Conservation (phyloP, 805 yeast species). For the Ogataea sp. region DNA sequence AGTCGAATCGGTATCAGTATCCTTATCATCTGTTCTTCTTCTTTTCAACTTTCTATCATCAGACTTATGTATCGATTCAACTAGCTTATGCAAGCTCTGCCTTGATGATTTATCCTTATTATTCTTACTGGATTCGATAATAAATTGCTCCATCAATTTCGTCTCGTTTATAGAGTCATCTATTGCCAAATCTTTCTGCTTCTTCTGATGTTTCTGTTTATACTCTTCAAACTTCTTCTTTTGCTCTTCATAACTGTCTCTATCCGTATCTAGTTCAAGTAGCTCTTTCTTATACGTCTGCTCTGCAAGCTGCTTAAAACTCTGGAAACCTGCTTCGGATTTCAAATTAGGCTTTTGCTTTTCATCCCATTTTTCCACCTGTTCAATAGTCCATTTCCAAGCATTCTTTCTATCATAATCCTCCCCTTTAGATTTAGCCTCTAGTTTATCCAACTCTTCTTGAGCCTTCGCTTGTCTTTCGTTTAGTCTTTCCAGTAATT, state of each 20-base stretch:
- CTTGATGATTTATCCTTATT: conserved; percentile 28
- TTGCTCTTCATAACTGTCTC: conserved; percentile 34
- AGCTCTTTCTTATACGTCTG: conserved; percentile 50
- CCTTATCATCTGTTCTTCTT: conserved; percentile 7
- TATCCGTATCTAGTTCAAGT: conserved; percentile 24
- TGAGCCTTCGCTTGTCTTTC: conserved; percentile 28
- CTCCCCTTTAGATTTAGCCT: conserved; percentile 28
- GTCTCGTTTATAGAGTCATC: conserved; percentile 8
- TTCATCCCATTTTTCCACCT: conserved; percentile 55
- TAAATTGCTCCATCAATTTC: conserved; percentile 9
- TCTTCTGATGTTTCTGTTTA: conserved; percentile 10
- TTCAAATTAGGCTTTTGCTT: conserved; percentile 23
- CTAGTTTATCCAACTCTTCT: conserved; percentile 29
- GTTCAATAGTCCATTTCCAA: conserved; percentile 55
- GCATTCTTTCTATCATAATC: conserved; percentile 35
- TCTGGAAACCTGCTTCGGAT: conserved; percentile 33
- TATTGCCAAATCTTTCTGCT: conserved; percentile 17
- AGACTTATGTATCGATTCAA: conserved; percentile 25
- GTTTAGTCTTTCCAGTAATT: conserved; percentile 19
- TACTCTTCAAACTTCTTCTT: conserved; percentile 21
- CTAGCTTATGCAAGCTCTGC: conserved; percentile 24
- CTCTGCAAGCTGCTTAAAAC: conserved; percentile 50
- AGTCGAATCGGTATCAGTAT: conserved; percentile 26
- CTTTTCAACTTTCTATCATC: conserved; percentile 25
- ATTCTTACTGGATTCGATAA: conserved; percentile 7